Evolutionary conservation across 106 monocot species (phyloP).

Genomic region (Dendrobium chrysotoxum): DNA sequence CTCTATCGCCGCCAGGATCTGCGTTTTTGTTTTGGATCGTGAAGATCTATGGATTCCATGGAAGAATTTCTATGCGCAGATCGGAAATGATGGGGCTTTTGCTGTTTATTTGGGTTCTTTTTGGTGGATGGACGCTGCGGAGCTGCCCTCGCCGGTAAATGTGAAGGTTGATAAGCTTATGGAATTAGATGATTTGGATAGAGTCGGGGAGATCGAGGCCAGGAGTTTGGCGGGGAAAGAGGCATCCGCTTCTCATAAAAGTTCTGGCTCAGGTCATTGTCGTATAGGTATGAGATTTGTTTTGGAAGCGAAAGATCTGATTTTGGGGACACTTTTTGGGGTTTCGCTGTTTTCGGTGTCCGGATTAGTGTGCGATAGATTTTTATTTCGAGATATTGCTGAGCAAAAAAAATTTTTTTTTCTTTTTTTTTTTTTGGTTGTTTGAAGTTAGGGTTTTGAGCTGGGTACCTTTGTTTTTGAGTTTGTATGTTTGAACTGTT

Average conservation of each 20-base stretch:
- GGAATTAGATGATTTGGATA: slow-evolving; percentile 1
- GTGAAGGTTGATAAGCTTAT: background rate
- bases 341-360: background rate
- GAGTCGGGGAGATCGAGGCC: background rate
- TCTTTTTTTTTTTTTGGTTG: background rate
- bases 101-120: background rate
- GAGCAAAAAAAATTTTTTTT: background rate
- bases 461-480: background rate
- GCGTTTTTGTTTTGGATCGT: background rate
- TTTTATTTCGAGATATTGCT: background rate
- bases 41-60: background rate
- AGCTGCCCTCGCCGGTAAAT: slow-evolving; percentile 3
- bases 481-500: background rate
- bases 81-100: background rate
- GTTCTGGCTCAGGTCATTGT: background rate
- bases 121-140: background rate
- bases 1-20: slow-evolving; percentile 4
- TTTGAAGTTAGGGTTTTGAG: slow-evolving; percentile 9
- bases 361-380: background rate
- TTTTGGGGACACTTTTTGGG: background rate
- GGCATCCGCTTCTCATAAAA: background rate
- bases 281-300: slow-evolving; percentile 7
- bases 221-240: slow-evolving; percentile 1
- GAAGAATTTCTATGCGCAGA: background rate
- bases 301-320: background rate